Evolutionary conservation across 192 early-diverging fungal genomes (phyloP).

Genomic region (Coemansia sp.): DNA sequence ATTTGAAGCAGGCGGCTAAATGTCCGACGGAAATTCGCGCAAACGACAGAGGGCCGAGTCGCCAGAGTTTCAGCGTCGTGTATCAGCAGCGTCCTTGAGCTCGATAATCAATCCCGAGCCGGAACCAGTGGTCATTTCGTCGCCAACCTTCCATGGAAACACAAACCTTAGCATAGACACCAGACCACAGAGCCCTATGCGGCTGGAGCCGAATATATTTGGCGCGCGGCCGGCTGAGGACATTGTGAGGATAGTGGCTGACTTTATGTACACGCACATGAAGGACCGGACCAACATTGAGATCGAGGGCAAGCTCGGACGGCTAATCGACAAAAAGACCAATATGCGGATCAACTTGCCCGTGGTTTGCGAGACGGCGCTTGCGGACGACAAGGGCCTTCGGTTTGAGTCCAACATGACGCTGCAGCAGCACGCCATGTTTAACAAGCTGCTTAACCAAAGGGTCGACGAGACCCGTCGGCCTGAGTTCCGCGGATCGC

Average conservation of each 20-base stretch:
- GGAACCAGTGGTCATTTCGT: slow-evolving; percentile 17
- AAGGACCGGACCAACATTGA: slow-evolving; percentile 43
- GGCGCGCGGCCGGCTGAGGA: slow-evolving; percentile 60
- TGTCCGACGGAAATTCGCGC: slow-evolving; percentile 19
- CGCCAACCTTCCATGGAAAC: slow-evolving; percentile 25
- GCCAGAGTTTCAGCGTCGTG: slow-evolving; percentile 35
- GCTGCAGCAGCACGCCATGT: slow-evolving; percentile 75
- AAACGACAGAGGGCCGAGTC: slow-evolving; percentile 42
- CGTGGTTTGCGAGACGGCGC: slow-evolving; percentile 61
- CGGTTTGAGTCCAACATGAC: slow-evolving; percentile 88
- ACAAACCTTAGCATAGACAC: not conserved
- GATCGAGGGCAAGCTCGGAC: slow-evolving; percentile 91
- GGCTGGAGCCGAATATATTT: slow-evolving; percentile 63
- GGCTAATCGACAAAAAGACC: slow-evolving; percentile 67
- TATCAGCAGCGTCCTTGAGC: slow-evolving; percentile 48
- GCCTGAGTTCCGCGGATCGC: slow-evolving; percentile 51
- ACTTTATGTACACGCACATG: slow-evolving; percentile 63
- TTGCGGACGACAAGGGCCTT: slow-evolving; percentile 26
- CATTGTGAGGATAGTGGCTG: slow-evolving; percentile 58
- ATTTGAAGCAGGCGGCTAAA: not conserved
- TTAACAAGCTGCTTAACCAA: slow-evolving; percentile 79
- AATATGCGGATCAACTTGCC: slow-evolving; percentile 61
- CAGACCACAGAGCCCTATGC: slow-evolving; percentile 29
- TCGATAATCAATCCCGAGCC: slow-evolving; percentile 47
- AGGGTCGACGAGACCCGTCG: slow-evolving; percentile 58